Base-by-base conservation (phyloP, 257 asterid species). In the Henckelia pumila region DNA sequence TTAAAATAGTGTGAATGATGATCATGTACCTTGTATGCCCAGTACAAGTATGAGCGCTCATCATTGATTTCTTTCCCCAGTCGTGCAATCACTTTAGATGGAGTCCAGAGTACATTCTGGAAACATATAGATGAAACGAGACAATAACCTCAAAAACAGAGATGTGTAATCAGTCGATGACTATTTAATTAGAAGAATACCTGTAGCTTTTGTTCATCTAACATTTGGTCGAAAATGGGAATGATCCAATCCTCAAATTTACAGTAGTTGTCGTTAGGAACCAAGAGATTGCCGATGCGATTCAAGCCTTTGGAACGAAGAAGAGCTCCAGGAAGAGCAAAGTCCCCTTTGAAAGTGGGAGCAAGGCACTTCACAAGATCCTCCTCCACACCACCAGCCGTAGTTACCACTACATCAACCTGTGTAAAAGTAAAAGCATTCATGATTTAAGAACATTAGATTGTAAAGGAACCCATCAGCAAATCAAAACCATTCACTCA, bases 331-430 rank as follows among this genome's bases (percentile, higher is more conserved):
- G 95, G 84, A 59, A 88, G 82, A 74, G 92, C 87, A 77, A 93
- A 90, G 19, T 83, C 92, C 10, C 95, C 99, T 71, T 85, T 83
- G 71, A 79, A 93, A 37, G 97, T 90, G 24, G 95, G 97, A 26
- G 95, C 99, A 53, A 93, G 92, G 78, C 99, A 90, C 78, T 93
- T 93, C 69, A 93, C 92, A 52, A 93, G 95, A 79, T 93, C 97
- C 79, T 93, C 99, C 78, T 93, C 99, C 11, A 93, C 75, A 79
- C 99, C 99, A 56, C 99, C 99, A 17, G 99, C 96, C n/a, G 99
- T 93, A 8, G 99, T 93, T 37, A 93, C 97, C 65, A 93, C 81
- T 13, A 90, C 99, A 79, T 88, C 96, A 60, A 93, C 89, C 97
- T 93, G 35, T 6, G 29, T 26, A 5, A 26, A n/a, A n/a, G n/a